Percentiles rank a stretch among this genome's conserved stretches.
Conservation (phyloP, 2,329 filamentous ascomycete genomes). For the Chalaropsis ovoidea region DNA sequence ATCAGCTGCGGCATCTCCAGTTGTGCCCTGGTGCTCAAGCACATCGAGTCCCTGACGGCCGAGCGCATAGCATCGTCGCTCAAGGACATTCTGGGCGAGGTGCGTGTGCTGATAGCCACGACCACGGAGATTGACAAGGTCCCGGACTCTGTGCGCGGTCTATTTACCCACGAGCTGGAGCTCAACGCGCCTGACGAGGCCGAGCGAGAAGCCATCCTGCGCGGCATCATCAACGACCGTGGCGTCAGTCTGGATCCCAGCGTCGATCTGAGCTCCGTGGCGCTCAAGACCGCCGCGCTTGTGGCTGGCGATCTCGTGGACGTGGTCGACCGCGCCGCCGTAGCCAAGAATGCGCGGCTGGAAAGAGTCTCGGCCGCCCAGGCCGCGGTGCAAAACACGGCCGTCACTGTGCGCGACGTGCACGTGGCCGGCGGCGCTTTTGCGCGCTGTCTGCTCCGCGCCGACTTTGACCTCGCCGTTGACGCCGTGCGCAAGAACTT, state of each 20-base stretch:
- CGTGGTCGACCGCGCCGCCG: slow-evolving; percentile 79
- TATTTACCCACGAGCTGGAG: slow-evolving; percentile 93
- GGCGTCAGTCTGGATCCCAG: slow-evolving; percentile 69
- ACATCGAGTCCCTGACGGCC: slow-evolving; percentile 82
- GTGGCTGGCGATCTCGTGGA: slow-evolving; percentile 92
- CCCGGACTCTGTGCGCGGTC: slow-evolving; percentile 73
- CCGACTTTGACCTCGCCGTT: slow-evolving; percentile 85
- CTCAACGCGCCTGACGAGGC: slow-evolving; percentile 86
- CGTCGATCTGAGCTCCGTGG: slow-evolving; percentile 74
- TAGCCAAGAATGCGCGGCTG: slow-evolving; percentile 65
- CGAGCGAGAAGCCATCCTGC: slow-evolving; percentile 79
- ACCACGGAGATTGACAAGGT: slow-evolving; percentile 94
- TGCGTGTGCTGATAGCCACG: slow-evolving; percentile 78
- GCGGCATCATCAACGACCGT: slow-evolving; percentile 63
- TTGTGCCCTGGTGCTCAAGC: slow-evolving; percentile 75
- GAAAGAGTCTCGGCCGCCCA: slow-evolving; percentile 44
- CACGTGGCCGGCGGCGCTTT: slow-evolving; percentile 74
- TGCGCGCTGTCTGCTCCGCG: slow-evolving; percentile 65
- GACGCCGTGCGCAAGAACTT: slow-evolving; percentile 96
- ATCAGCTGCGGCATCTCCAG: slow-evolving; percentile 77
- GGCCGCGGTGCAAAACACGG: slow-evolving; percentile 29
- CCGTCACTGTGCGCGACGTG: slow-evolving; percentile 67
- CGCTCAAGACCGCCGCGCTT: slow-evolving; percentile 88
- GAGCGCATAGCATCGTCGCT: slow-evolving; percentile 81
- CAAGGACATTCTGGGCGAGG: slow-evolving; percentile 69